A percentile compares a stretch with the other conserved stretches of the same genome.
phyloP scores from a whole-genome alignment of 1,284 basidiomycete genomes.

The Ceratobasidium theobromae region DNA sequence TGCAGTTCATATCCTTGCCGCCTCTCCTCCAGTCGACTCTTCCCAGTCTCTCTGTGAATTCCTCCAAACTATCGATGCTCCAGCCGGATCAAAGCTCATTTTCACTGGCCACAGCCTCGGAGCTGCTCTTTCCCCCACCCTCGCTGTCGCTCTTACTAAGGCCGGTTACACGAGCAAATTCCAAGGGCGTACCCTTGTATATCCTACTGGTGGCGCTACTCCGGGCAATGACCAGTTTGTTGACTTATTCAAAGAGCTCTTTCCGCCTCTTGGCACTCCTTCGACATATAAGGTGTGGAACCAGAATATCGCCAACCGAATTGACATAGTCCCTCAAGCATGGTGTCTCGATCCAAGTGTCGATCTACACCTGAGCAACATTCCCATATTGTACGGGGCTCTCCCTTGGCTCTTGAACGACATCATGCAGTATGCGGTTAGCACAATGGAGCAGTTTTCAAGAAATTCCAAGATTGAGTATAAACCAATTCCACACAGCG shows the following conservation, averaged over 20 bases:
- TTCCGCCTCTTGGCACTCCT: neutral
- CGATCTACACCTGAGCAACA: neutral
- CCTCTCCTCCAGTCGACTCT: neutral
- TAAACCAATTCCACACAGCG: too few relatives aligned
- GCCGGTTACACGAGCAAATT: neutral
- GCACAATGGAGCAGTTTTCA: too few relatives aligned
- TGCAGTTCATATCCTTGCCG: neutral
- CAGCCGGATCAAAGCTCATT: slow-evolving; percentile 1
- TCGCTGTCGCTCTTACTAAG: slow-evolving; percentile 3
- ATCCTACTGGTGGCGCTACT: slow-evolving; percentile 17
- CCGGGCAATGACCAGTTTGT: slow-evolving; percentile 16
- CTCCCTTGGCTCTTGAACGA: too few relatives aligned
- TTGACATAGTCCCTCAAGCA: slow-evolving; percentile 25
- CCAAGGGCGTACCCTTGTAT: neutral
- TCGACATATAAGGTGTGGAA: slow-evolving; percentile 26
- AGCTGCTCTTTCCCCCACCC: slow-evolving; percentile 21
- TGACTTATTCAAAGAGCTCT: neutral
- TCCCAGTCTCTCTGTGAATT: slow-evolving; percentile 2
- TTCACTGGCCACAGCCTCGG: slow-evolving; percentile 31
- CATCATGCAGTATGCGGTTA: too few relatives aligned
- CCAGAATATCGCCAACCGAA: slow-evolving; percentile 11
- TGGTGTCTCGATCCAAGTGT: neutral
- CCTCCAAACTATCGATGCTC: neutral
- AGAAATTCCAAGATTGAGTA: too few relatives aligned
- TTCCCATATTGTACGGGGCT: neutral